Conservation (phyloP, 1,139 yeast species). For the Lodderomyces elongisporus region DNA sequence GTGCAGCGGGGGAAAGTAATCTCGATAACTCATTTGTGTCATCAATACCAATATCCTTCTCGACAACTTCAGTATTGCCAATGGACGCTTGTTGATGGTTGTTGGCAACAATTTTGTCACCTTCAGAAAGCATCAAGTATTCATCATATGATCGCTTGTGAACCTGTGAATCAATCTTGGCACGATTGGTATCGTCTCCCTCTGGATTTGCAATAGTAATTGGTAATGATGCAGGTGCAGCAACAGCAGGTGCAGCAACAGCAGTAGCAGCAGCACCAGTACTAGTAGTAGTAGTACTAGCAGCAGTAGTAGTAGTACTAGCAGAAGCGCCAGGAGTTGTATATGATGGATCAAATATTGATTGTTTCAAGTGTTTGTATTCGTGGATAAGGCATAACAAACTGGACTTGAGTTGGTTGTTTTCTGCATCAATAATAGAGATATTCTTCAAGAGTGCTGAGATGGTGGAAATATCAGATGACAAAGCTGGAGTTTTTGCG, state of each 20-base stretch:
- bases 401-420: constrained; percentile 31
- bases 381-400: constrained; percentile 38
- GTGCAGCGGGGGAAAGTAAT: neutral
- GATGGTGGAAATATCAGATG: constrained; percentile 2
- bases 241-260: no score
- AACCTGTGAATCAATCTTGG: constrained; percentile 8
- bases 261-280: neutral
- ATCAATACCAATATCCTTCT: neutral
- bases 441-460: constrained; percentile 18
- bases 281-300: neutral
- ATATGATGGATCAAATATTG: constrained; percentile 21
- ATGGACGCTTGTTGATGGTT: neutral
- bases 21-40: neutral
- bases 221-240: constrained; percentile 1
- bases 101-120: neutral
- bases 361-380: constrained; percentile 34
- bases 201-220: neutral
- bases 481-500: neutral
- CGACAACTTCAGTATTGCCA: neutral
- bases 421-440: constrained; percentile 30
- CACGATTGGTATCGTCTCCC: no score
- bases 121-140: constrained; percentile 6
- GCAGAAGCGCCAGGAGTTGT: neutral
- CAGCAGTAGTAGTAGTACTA: neutral
- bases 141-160: constrained; percentile 31